A percentile compares a stretch with the other conserved stretches of the same genome.
Evolutionary conservation across 257 asterid genomes (phyloP).

Genomic region (Datura wrightii): DNA sequence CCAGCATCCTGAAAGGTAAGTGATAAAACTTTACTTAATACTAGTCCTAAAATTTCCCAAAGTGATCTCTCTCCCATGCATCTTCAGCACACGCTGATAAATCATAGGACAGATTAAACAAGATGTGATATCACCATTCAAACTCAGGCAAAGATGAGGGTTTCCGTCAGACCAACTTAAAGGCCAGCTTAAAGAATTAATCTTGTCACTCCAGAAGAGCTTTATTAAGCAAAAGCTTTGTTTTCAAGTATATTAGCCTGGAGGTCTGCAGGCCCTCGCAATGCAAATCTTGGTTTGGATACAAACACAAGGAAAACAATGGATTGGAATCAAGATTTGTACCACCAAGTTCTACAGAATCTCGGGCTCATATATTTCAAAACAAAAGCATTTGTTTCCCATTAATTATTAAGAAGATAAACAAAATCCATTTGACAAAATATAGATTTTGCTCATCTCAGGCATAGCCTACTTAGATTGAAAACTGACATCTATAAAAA

Average conservation of each 20-base stretch:
- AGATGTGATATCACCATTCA: conserved; percentile 8
- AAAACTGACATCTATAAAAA: not conserved
- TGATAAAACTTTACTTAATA: conserved; percentile 2
- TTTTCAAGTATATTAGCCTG: conserved; percentile 15
- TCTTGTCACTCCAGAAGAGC: conserved; percentile 14
- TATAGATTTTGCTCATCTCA: not conserved
- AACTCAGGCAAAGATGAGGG: not conserved
- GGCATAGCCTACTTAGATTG: conserved; percentile 10
- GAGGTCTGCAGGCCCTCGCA: not conserved
- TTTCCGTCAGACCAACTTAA: not conserved
- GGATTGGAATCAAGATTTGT: conserved; percentile 2
- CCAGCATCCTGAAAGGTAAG: conserved; percentile 78
- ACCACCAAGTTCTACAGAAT: not conserved
- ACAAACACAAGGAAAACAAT: not conserved
- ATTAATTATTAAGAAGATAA: not conserved
- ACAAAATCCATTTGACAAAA: conserved; percentile 17
- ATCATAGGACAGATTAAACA: conserved; percentile 13
- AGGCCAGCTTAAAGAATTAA: conserved; percentile 7
- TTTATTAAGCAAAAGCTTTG: not conserved
- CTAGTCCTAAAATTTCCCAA: not conserved
- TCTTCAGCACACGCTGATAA: conserved; percentile 1
- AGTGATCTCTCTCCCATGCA: conserved; percentile 6
- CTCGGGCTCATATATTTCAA: not conserved
- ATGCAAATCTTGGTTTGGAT: conserved; percentile 11
- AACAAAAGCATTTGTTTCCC: conserved; percentile 2